Conservation (phyloP, 1,139 yeast genomes). For the Pichia sp. region DNA sequence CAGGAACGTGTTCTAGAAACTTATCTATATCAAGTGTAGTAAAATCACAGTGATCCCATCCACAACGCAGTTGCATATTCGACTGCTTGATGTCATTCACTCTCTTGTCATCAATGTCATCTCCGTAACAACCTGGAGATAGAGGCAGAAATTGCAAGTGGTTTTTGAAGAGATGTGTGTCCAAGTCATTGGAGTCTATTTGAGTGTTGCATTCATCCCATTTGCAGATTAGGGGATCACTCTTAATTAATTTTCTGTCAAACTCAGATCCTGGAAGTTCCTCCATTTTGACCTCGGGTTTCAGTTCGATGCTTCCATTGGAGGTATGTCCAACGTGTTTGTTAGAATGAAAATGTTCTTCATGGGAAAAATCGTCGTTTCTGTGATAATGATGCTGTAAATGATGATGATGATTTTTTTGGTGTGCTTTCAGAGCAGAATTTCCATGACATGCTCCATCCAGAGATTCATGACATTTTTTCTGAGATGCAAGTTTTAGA, state of each 20-base stretch:
- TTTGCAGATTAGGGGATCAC: slow-evolving; percentile 29
- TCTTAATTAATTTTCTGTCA: neutral
- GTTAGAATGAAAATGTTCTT: slow-evolving; percentile 1
- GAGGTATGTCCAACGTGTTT: neutral
- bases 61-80: slow-evolving; percentile 44
- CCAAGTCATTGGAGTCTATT: slow-evolving; percentile 29
- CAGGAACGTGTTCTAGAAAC: slow-evolving; percentile 57
- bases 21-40: slow-evolving; percentile 47
- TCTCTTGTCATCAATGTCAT: slow-evolving; percentile 5
- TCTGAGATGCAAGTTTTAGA: slow-evolving; percentile 1
- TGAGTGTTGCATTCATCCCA: slow-evolving; percentile 30
- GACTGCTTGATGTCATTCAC: slow-evolving; percentile 3
- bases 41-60: slow-evolving; percentile 68
- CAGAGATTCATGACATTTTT: neutral
- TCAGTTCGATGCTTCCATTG: neutral
- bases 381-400: slow-evolving; percentile 7
- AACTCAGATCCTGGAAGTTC: neutral
- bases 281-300: neutral
- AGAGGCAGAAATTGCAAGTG: slow-evolving; percentile 40
- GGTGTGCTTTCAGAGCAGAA: neutral
- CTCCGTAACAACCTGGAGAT: slow-evolving; percentile 6
- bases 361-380: neutral
- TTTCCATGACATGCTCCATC: neutral
- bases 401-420: slow-evolving; percentile 8
- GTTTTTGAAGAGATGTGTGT: slow-evolving; percentile 52